These are phyloP conservation scores for Brassica incana DNA, from an alignment of 345 rosid genomes.

Conservation along the genomic window DNA sequence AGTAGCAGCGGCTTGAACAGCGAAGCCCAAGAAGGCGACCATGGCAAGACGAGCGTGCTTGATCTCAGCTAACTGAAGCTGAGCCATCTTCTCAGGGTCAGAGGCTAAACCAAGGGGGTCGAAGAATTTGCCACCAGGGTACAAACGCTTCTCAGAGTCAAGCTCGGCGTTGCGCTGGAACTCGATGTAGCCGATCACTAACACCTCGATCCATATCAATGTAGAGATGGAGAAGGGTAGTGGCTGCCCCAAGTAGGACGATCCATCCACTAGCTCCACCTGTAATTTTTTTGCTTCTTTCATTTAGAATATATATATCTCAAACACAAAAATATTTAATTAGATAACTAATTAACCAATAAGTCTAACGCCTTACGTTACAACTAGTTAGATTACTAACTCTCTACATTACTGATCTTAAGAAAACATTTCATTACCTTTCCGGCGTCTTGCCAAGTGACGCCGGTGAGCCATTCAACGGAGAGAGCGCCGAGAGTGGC, in stretches of 20 bases:
- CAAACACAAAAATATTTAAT: no score
- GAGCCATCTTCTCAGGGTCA: conserved; percentile 89
- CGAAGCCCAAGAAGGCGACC: conserved; percentile 89
- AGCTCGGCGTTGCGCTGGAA: conserved; percentile 92
- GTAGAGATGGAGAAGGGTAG: conserved; percentile 82
- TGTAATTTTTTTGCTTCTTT: conserved; percentile 16
- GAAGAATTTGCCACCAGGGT: conserved; percentile 84
- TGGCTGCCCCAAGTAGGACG: conserved; percentile 90
- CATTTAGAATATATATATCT: background rate
- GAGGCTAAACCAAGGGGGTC: conserved; percentile 86
- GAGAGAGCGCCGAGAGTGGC: conserved; percentile 76
- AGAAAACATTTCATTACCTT: no score
- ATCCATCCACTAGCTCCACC: conserved; percentile 93
- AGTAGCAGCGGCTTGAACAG: conserved; percentile 87
- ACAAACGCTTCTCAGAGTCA: conserved; percentile 85
- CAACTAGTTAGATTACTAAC: background rate
- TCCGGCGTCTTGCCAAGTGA: conserved; percentile 77
- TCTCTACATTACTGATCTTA: background rate
- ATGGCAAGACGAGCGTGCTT: conserved; percentile 98
- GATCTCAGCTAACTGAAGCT: conserved; percentile 93
- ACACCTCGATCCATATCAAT: conserved; percentile 82
- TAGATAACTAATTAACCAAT: no score
- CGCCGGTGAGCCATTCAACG: conserved; percentile 68
- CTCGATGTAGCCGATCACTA: conserved; percentile 88
- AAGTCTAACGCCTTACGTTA: background rate